Conservation (phyloP, 148 eudicot genomes). For the Polygonum aviculare region DNA sequence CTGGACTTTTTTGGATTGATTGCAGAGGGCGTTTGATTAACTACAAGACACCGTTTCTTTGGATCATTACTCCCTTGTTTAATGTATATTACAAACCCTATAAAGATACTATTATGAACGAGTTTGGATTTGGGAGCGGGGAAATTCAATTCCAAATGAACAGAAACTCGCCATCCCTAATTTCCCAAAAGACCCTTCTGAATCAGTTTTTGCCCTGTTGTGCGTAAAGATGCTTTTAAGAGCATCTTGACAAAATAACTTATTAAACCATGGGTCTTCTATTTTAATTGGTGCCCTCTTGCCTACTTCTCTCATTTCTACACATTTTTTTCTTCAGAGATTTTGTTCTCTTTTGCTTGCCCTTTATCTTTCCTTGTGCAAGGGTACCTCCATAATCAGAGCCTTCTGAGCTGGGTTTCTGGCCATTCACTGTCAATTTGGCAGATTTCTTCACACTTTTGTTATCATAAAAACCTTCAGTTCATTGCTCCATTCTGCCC, state of each 20-base stretch:
- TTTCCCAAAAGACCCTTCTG: neutral
- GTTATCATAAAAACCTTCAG: neutral
- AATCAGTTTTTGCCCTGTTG: neutral
- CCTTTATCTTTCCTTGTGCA: constrained; percentile 1
- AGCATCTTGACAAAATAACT: constrained; percentile 32
- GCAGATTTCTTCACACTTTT: neutral
- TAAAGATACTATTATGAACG: neutral
- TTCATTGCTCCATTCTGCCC: neutral
- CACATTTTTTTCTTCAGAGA: neutral
- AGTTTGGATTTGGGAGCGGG: neutral
- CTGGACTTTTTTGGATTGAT: neutral
- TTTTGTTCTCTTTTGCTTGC: neutral
- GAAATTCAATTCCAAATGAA: neutral
- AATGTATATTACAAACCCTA: neutral
- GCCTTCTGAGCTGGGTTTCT: neutral
- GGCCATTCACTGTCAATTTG: neutral
- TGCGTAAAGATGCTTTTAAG: constrained; percentile 18
- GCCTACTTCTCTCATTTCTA: neutral
- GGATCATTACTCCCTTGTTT: neutral
- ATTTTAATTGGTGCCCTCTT: neutral
- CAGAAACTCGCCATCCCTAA: neutral
- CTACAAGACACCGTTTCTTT: neutral
- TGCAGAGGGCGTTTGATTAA: neutral
- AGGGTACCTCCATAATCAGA: constrained; percentile 1
- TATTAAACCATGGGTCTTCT: constrained; percentile 9